These are phyloP conservation scores for Penicillium glabrum DNA, from an alignment of 2,329 filamentous ascomycete genomes.

Conservation along the genomic window DNA sequence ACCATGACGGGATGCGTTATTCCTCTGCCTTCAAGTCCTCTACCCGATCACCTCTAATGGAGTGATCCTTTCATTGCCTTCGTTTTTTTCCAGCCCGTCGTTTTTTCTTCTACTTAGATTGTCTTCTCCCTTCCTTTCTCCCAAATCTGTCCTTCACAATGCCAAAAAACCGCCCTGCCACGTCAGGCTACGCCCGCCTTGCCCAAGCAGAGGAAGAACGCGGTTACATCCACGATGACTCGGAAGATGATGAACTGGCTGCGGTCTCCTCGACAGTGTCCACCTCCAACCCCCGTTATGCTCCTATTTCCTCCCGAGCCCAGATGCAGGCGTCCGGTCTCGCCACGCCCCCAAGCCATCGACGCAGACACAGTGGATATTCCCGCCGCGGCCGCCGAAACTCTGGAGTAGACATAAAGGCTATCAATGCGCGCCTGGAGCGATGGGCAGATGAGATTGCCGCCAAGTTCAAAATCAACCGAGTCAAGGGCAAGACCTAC, in stretches of 20 bases:
- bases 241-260: constrained; percentile 64
- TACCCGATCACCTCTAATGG: constrained; percentile 4
- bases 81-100: constrained; percentile 6
- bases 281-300: constrained; percentile 60
- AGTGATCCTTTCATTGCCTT: constrained; percentile 13
- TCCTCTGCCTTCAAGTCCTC: constrained; percentile 5
- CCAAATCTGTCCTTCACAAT: constrained; percentile 47
- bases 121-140: constrained; percentile 1
- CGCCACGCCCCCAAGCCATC: constrained; percentile 40
- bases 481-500: constrained; percentile 68
- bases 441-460: constrained; percentile 98
- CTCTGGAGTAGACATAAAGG: constrained; percentile 92
- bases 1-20: constrained; percentile 9
- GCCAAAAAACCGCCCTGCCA: constrained; percentile 68
- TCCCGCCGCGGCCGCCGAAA: constrained; percentile 64
- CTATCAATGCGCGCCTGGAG: constrained; percentile 93
- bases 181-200: constrained; percentile 81
- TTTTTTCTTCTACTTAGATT: background rate
- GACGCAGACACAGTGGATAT: constrained; percentile 51
- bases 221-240: constrained; percentile 59
- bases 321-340: constrained; percentile 51
- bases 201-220: constrained; percentile 71
- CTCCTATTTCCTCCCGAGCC: constrained; percentile 53
- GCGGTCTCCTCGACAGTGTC: constrained; percentile 57
- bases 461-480: constrained; percentile 87